Percentiles rank a stretch among this genome's conserved stretches.
Evolutionary conservation across 2,329 filamentous ascomycete species (phyloP).

Genomic region (Calcarisporium arbuscula): DNA sequence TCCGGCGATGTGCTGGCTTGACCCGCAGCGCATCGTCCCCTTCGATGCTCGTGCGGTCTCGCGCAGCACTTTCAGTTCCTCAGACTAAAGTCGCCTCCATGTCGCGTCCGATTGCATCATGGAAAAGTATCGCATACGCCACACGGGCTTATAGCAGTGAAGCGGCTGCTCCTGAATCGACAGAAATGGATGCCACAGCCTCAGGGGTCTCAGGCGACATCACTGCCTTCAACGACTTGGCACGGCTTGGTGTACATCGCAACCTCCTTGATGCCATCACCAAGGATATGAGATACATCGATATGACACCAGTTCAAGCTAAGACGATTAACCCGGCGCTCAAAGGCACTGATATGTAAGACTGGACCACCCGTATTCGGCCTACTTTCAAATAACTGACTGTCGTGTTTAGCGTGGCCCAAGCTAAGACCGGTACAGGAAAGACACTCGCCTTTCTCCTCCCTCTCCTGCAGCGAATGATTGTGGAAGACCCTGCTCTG

Average conservation of each 20-base stretch:
- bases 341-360: constrained; percentile 76
- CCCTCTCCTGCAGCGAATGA: constrained; percentile 74
- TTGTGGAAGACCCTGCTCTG: constrained; percentile 57
- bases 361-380: constrained; percentile 13
- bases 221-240: constrained; percentile 39
- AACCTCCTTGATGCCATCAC: constrained; percentile 65
- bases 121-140: constrained; percentile 17
- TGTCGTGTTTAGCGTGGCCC: constrained; percentile 64
- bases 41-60: constrained; percentile 22
- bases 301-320: constrained; percentile 89
- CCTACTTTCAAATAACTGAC: constrained; percentile 1
- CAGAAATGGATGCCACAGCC: constrained; percentile 6
- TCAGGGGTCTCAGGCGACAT: constrained; percentile 17
- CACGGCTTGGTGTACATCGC: constrained; percentile 47
- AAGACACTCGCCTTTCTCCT: constrained; percentile 93
- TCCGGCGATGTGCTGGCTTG: constrained; percentile 32
- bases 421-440: constrained; percentile 94
- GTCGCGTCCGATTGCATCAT: constrained; percentile 10
- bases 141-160: constrained; percentile 34
- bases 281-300: constrained; percentile 65
- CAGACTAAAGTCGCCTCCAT: constrained; percentile 14
- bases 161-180: constrained; percentile 20
- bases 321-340: constrained; percentile 77
- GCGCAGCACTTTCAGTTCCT: constrained; percentile 17
- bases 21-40: constrained; percentile 24